Evolutionary conservation across 768 basidiomycete genomes (phyloP).

Genomic region (Agaricus sinodeliciosus): DNA sequence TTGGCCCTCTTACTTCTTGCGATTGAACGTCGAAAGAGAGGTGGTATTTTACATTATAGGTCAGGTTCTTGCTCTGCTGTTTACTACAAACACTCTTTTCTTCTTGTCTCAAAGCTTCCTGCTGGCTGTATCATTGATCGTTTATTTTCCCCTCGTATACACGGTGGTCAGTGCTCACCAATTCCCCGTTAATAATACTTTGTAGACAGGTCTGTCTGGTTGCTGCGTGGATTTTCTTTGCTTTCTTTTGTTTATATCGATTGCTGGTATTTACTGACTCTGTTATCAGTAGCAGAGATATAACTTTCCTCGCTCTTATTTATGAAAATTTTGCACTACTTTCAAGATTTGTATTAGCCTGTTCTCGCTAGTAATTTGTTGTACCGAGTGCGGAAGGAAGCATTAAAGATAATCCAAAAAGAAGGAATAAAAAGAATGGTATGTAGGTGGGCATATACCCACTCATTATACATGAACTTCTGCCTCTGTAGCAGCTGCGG

Average conservation of each 20-base stretch:
- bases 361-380: background rate
- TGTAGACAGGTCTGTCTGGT: background rate
- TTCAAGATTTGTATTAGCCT: conserved; percentile 3
- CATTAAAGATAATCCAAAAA: conserved; percentile 7
- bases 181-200: background rate
- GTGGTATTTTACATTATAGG: background rate
- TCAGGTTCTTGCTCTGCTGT: conserved; percentile 11
- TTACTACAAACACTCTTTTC: conserved; percentile 9
- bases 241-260: background rate
- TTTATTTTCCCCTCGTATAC: conserved; percentile 5
- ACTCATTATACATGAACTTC: conserved; percentile 12
- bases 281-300: conserved; percentile 11
- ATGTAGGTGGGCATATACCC: background rate
- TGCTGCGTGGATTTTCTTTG: conserved; percentile 1
- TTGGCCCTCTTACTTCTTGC: conserved; percentile 9
- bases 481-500: conserved; percentile 28
- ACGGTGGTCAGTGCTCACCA: background rate
- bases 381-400: background rate
- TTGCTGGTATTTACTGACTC: conserved; percentile 5
- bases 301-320: conserved; percentile 9
- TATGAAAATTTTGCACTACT: conserved; percentile 12
- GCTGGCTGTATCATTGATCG: conserved; percentile 20
- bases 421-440: background rate
- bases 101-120: conserved; percentile 11
- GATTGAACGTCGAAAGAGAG: background rate